A percentile compares a stretch with the other conserved stretches of the same genome.
phyloP scores from a whole-genome alignment of 2,329 filamentous ascomycete species.

The Penicillium sp. region DNA sequence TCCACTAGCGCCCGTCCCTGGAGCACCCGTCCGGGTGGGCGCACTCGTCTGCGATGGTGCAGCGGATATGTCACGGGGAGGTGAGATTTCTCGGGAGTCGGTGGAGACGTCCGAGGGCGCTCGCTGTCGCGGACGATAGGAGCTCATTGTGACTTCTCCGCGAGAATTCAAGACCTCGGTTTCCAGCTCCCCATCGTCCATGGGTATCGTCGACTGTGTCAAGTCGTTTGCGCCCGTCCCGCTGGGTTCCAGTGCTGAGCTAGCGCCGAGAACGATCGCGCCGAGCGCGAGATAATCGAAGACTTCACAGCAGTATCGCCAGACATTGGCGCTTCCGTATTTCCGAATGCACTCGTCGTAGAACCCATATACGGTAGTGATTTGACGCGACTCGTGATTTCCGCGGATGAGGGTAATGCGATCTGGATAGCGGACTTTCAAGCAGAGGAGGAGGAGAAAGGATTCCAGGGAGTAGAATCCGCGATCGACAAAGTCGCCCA shows the following conservation, averaged over 20 bases:
- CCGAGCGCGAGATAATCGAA: constrained; percentile 94
- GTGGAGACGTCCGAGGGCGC: constrained; percentile 30
- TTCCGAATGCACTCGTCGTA: constrained; percentile 96
- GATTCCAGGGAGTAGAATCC: constrained; percentile 98
- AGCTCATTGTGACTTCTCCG: constrained; percentile 65
- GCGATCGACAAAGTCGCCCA: constrained; percentile 97
- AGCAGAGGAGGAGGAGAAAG: constrained; percentile 86
- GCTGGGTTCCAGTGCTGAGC: constrained; percentile 58
- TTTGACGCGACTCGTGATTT: constrained; percentile 93
- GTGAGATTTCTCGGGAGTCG: constrained; percentile 34
- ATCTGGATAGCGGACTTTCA: constrained; percentile 96
- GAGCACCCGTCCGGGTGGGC: constrained; percentile 58
- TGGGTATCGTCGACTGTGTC: constrained; percentile 46
- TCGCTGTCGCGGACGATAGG: constrained; percentile 31
- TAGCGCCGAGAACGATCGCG: constrained; percentile 82
- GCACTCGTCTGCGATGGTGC: constrained; percentile 35
- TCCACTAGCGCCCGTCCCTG: constrained; percentile 72
- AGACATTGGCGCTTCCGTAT: constrained; percentile 94
- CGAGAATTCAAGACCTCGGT: constrained; percentile 87
- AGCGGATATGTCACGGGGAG: constrained; percentile 40
- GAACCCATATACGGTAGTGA: constrained; percentile 95
- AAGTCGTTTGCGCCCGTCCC: constrained; percentile 41
- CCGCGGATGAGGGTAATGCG: constrained; percentile 93
- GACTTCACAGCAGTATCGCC: constrained; percentile 94
- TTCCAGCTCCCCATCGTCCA: constrained; percentile 68